Percentiles rank a stretch among this genome's conserved stretches.
phyloP scores from a whole-genome alignment of 306 rosid species.

The Comarum palustre region DNA sequence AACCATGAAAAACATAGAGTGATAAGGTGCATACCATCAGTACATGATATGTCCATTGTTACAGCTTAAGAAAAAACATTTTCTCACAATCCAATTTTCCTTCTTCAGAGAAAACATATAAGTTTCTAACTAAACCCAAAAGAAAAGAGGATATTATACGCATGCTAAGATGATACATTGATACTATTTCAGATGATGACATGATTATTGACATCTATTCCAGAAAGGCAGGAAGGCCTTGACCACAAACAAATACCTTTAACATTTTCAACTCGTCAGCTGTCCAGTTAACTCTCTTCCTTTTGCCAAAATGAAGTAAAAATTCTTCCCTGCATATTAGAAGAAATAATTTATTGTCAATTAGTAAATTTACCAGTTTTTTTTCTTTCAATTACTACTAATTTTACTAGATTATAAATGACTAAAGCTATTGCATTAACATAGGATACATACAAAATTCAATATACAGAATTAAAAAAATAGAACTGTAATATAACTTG shows the following conservation, averaged over 20 bases:
- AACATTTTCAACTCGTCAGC: conserved; percentile 45
- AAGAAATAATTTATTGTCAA: neutral
- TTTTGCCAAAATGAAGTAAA: conserved; percentile 20
- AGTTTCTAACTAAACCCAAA: neutral
- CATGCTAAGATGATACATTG: neutral
- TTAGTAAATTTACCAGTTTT: no score
- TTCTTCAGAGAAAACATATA: neutral
- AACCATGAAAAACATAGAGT: neutral
- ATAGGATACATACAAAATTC: neutral
- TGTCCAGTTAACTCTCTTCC: conserved; percentile 41
- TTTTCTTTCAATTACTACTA: no score
- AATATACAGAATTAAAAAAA: neutral
- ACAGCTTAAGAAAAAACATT: neutral
- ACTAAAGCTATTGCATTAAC: neutral
- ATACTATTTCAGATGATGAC: neutral
- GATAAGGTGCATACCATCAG: neutral
- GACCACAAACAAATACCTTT: conserved; percentile 34
- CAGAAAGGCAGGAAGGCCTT: neutral
- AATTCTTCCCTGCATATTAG: conserved; percentile 30
- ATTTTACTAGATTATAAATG: neutral
- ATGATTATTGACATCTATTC: neutral
- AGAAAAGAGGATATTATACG: neutral
- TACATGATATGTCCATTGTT: neutral
- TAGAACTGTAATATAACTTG: conserved; percentile 16
- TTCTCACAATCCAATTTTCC: neutral